Conservation (phyloP, 352 stramenopile species). For the Phytophthora litchii region DNA sequence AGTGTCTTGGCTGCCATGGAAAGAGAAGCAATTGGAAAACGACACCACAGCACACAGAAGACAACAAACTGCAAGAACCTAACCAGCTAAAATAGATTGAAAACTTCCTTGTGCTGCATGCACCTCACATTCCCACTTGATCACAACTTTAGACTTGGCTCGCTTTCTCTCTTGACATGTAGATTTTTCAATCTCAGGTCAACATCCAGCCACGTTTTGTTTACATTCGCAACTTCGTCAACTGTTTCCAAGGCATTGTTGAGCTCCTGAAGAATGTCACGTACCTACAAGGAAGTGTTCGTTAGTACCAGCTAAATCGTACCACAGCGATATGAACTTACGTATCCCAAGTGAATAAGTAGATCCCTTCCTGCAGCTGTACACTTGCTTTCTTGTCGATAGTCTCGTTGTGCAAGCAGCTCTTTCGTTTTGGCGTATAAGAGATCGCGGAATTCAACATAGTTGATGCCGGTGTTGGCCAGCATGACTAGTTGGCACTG, state of each 20-base stretch:
- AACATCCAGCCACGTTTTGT: constrained; percentile 28
- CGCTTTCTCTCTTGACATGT: neutral
- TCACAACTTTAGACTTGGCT: neutral
- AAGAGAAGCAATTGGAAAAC: constrained; percentile 1
- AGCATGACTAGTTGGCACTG: constrained; percentile 82
- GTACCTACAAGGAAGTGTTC: constrained; percentile 22
- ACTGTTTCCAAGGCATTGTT: constrained; percentile 27
- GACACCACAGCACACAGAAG: neutral
- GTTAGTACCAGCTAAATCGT: constrained; percentile 3
- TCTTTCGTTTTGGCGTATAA: constrained; percentile 56
- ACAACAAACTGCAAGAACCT: constrained; percentile 10
- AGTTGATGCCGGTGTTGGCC: constrained; percentile 84
- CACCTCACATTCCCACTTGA: neutral
- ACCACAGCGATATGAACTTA: constrained; percentile 16
- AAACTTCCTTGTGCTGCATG: constrained; percentile 1
- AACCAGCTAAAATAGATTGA: constrained; percentile 33
- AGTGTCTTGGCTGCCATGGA: constrained; percentile 35
- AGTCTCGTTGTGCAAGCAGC: constrained; percentile 24
- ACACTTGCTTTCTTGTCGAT: neutral
- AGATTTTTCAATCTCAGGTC: constrained; percentile 33
- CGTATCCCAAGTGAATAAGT: constrained; percentile 29
- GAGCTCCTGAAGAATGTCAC: constrained; percentile 39
- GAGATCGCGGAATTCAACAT: constrained; percentile 63
- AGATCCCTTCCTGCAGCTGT: constrained; percentile 14
- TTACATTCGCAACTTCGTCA: constrained; percentile 18